phyloP scores from a whole-genome alignment of 139 green algal species.

The Tetraselmis striata region DNA sequence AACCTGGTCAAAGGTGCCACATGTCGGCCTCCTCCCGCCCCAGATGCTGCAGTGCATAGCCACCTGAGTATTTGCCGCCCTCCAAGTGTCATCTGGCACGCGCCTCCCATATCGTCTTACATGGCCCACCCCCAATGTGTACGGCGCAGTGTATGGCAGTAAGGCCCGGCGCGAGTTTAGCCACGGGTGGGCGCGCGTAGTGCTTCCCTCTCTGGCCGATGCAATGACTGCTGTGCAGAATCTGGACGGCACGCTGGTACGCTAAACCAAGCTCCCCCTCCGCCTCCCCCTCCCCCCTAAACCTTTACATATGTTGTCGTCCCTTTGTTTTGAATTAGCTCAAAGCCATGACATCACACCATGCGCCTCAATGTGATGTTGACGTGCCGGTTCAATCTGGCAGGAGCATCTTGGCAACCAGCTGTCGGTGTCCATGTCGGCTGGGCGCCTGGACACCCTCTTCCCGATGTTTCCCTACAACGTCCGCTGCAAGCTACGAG shows the following conservation, averaged over 20 bases:
- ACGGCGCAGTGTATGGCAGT: not conserved
- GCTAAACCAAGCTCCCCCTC: not conserved
- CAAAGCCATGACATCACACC: too few relatives aligned
- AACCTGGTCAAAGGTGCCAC: not conserved
- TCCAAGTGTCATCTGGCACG: too few relatives aligned
- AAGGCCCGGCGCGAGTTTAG: not conserved
- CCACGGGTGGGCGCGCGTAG: not conserved
- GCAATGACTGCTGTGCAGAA: not conserved
- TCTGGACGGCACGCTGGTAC: not conserved
- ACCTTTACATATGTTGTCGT: not conserved
- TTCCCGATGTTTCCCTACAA: constrained; percentile 20
- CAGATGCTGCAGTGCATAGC: too few relatives aligned
- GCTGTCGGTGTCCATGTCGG: constrained; percentile 3
- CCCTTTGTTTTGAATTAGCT: too few relatives aligned
- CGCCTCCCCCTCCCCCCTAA: not conserved
- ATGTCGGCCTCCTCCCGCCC: too few relatives aligned
- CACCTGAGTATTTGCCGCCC: too few relatives aligned
- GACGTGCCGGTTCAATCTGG: not conserved
- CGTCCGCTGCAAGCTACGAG: constrained; percentile 1
- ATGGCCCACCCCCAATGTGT: too few relatives aligned
- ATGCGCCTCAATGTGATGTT: not conserved
- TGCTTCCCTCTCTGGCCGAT: not conserved
- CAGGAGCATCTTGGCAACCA: not conserved
- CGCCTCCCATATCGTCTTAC: too few relatives aligned
- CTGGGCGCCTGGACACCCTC: constrained; percentile 14